phyloP scores from a whole-genome alignment of 2,329 filamentous ascomycete species.

The Paecilomyces niveus region DNA sequence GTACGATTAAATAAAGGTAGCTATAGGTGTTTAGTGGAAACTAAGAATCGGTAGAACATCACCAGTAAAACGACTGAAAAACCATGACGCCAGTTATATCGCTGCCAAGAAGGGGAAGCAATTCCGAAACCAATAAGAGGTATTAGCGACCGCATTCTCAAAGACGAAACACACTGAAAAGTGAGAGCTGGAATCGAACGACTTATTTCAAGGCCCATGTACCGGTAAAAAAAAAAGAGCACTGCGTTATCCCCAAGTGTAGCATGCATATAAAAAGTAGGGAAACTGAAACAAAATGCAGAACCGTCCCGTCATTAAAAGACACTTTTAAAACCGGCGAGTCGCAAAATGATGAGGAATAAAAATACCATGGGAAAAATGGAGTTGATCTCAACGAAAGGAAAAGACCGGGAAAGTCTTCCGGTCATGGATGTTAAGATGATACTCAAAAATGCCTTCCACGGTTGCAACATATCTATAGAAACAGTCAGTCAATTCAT shows the following conservation, averaged over 20 bases:
- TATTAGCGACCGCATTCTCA: background rate
- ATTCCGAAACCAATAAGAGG: background rate
- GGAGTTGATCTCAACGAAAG: conserved; percentile 26
- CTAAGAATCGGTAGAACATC: background rate
- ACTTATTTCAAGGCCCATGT: background rate
- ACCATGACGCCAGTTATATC: background rate
- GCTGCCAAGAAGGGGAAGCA: background rate
- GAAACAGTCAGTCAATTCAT: conserved; percentile 7
- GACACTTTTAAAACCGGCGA: background rate
- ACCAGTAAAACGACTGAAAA: background rate
- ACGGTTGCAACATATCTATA: conserved; percentile 41
- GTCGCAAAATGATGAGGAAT: background rate
- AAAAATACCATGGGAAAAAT: conserved; percentile 1
- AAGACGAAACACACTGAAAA: background rate
- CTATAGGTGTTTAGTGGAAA: background rate
- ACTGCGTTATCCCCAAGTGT: background rate
- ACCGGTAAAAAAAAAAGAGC: background rate
- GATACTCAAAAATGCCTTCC: conserved; percentile 42
- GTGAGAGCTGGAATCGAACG: background rate
- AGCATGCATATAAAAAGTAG: background rate
- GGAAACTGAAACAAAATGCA: background rate
- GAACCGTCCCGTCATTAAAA: background rate
- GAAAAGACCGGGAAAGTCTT: conserved; percentile 40
- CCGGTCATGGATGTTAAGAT: conserved; percentile 40
- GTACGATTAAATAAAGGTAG: background rate